Percentiles rank a stretch among this genome's conserved stretches.
Conservation (phyloP, 352 stramenopile genomes). For the Phytopythium delawarense region DNA sequence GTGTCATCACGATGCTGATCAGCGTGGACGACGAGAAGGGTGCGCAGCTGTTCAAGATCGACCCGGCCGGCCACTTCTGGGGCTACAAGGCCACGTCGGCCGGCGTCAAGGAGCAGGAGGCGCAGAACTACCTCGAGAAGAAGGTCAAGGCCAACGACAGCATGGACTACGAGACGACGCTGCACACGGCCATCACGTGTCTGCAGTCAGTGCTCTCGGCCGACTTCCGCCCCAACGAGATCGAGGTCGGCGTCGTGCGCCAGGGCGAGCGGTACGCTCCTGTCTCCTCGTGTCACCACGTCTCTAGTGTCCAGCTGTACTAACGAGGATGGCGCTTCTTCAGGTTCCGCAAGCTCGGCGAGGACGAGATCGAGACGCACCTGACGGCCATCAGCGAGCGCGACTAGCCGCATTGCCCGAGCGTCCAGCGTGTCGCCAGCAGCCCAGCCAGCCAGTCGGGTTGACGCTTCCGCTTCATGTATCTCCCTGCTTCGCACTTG, state of each 20-base stretch:
- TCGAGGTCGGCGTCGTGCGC: conserved; percentile 83
- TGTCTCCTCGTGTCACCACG: background rate
- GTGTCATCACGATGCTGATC: conserved; percentile 94
- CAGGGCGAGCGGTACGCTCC: conserved; percentile 61
- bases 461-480: too few species aligned
- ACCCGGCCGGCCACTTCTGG: conserved; percentile 98
- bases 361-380: conserved; percentile 97
- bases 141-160: conserved; percentile 90
- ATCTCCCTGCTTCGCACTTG: too few species aligned
- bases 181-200: conserved; percentile 96
- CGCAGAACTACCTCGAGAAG: conserved; percentile 99
- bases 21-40: conserved; percentile 98
- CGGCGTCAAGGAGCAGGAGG: conserved; percentile 97
- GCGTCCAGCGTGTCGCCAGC: background rate
- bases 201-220: conserved; percentile 96
- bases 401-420: conserved; percentile 44
- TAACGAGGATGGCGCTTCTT: conserved; percentile 16
- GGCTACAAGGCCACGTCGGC: conserved; percentile 92
- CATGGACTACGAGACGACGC: conserved; percentile 92
- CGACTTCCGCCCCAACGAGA: conserved; percentile 97
- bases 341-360: conserved; percentile 91
- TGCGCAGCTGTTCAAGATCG: conserved; percentile 97
- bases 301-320: conserved; percentile 8
- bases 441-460: too few species aligned
- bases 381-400: conserved; percentile 97